Base-by-base conservation (phyloP, 345 rosid genomes). In the Hypericum perforatum region DNA sequence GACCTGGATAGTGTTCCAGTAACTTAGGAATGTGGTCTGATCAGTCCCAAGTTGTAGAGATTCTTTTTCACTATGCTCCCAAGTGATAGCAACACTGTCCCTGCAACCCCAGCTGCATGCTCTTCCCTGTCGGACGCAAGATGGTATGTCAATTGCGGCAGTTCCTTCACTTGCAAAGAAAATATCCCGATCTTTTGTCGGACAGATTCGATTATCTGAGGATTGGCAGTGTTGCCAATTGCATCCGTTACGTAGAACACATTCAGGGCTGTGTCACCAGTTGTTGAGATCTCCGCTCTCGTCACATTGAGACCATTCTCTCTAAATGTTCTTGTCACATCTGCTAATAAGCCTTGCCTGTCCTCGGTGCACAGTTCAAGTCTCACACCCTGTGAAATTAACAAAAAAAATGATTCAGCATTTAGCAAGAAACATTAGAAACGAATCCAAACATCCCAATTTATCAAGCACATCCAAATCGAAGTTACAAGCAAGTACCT, bases 231-330 rank as follows among this genome's bases (percentile, higher is more conserved):
- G 37, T 84, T 62, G 11, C 98, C 98, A 0, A 71, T 56, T 0
- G 76, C 91, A 61, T 88, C 91, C 0, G 98, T 85, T 46, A 88
- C 94, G 7, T 84, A 76, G 73, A 92, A 92, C 36, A 82, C 66
- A 49, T 92, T 88, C 22, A 57, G 36, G 12, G 86, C 94, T 64
- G 57, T 75, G 43, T 75, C 79, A 1, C 63, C 46, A 3, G 71
- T 52, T 0, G 98, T 92, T 12, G 95, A 83, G 50, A 92, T 67
- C 70, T 92, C 98, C 0, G 97, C 94, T 69, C 94, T 82, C 7
- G 97, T 92, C 58, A 92, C 89, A 43, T 88, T 85, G 6, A 92
- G 81, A 36, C 94, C 84, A 54, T 88, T 88, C 62, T 92, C 98
- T 40, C 98, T 70, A 48, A 92, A 92, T 0, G 96, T 92, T 63